Base-by-base conservation (phyloP, 768 basidiomycete genomes). In the Mycena latifolia region DNA sequence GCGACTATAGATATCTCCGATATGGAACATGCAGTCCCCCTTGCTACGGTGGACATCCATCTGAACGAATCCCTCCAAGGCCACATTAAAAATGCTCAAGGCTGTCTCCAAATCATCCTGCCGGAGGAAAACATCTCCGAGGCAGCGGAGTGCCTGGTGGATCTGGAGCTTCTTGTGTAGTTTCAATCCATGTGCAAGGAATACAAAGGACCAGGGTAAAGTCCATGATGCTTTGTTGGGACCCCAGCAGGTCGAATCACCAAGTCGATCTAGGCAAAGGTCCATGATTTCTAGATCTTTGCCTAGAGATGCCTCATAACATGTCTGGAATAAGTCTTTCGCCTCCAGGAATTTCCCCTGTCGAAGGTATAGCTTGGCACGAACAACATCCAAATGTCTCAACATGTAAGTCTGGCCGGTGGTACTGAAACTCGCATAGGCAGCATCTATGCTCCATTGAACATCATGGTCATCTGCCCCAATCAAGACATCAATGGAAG, bases 161-260 rank as follows among this genome's bases (percentile, higher is more conserved):
- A 50, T 47, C 10, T 37, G 15, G 1, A 29, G 43, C 12, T 47
- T 48, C 31, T 50, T 22, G 2, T 50, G 11, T 12, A 25, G 5
- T 27, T 59, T 59, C 12, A 59, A 35, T 12, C 31, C 20, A 29
- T 59, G 47, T 9, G 46, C 46, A 41, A 59, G 47, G 7, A 59
- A 47, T 10, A 59, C 20, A 3, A 41, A 37, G 8, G 57, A 8
- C 45, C 43, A 59, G 7, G 18, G 10, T n/a, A 20, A n/a, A 1
- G 45, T 48, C 17, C 28, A 37, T 22, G 28, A 5, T 11, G 24
- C 5, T 9, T 37, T 7, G 17, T 14, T 22, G 17, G 22, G 22
- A 5, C 11, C 17, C 57, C 57, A 59, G 14, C 47, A 43, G 2
- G 28, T 46, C 6, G n/a, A 3, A 41, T 59, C 57, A 15, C 31